These are phyloP conservation scores for Colletotrichum tabaci DNA, from an alignment of 2,329 filamentous ascomycete genomes.

Conservation along the genomic window DNA sequence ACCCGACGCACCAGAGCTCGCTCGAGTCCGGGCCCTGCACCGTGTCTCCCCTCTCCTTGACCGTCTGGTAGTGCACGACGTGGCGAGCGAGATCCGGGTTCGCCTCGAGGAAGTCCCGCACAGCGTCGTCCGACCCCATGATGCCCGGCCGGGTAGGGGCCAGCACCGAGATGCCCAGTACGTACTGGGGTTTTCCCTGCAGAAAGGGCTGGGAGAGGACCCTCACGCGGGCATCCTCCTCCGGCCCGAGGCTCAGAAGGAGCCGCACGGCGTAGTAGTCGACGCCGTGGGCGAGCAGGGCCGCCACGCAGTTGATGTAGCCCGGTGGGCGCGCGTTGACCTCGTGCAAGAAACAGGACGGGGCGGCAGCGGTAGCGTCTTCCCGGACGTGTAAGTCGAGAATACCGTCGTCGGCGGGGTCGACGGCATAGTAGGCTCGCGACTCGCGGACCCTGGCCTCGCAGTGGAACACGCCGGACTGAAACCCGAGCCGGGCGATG, in stretches of 20 bases:
- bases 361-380: background rate
- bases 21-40: slow-evolving; percentile 36
- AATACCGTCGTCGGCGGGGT: slow-evolving; percentile 40
- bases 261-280: slow-evolving; percentile 49
- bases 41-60: slow-evolving; percentile 27
- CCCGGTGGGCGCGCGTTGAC: slow-evolving; percentile 50
- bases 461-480: slow-evolving; percentile 49
- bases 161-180: slow-evolving; percentile 41
- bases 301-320: slow-evolving; percentile 44
- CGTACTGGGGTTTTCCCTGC: slow-evolving; percentile 38
- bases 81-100: slow-evolving; percentile 25
- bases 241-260: slow-evolving; percentile 42
- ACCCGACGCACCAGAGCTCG: slow-evolving; percentile 40
- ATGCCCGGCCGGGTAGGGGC: slow-evolving; percentile 33
- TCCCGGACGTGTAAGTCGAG: slow-evolving; percentile 39
- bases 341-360: slow-evolving; percentile 48
- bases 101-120: slow-evolving; percentile 13
- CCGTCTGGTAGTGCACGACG: slow-evolving; percentile 38
- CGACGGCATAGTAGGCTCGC: slow-evolving; percentile 40
- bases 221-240: slow-evolving; percentile 35
- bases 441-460: slow-evolving; percentile 49
- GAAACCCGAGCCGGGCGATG: slow-evolving; percentile 46
- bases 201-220: slow-evolving; percentile 45
- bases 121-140: slow-evolving; percentile 36
- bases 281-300: slow-evolving; percentile 48